Conservation (phyloP, 2,329 filamentous ascomycete genomes). For the Beauveria australis region DNA sequence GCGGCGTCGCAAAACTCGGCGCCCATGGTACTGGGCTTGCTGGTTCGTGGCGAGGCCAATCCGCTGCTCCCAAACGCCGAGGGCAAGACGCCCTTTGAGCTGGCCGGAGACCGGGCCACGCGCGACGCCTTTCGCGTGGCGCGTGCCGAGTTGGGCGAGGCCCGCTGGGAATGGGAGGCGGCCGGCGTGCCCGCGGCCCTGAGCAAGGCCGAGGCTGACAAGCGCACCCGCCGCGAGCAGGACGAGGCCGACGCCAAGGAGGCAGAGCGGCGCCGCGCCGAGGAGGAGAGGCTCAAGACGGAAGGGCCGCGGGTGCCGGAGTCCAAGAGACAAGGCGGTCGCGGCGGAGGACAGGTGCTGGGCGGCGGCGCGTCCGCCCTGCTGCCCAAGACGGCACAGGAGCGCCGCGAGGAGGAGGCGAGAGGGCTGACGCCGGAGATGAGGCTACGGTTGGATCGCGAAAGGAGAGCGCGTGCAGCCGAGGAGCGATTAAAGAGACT, state of each 20-base stretch:
- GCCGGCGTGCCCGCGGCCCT: conserved; percentile 66
- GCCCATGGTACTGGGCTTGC: conserved; percentile 66
- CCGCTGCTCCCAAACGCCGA: conserved; percentile 64
- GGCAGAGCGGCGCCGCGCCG: conserved; percentile 59
- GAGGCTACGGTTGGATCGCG: conserved; percentile 73
- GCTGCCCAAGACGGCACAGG: conserved; percentile 65
- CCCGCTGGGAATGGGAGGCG: conserved; percentile 67
- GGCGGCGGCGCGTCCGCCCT: conserved; percentile 23
- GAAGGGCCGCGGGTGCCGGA: conserved; percentile 54
- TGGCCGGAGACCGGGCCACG: conserved; percentile 77
- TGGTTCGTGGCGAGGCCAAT: conserved; percentile 66
- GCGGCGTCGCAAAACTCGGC: conserved; percentile 71
- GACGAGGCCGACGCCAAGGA: conserved; percentile 61
- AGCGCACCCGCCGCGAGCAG: conserved; percentile 61
- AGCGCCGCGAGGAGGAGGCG: conserved; percentile 74
- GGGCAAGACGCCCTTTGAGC: conserved; percentile 77
- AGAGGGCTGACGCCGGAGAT: conserved; percentile 84
- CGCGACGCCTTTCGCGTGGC: conserved; percentile 88
- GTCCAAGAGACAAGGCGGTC: conserved; percentile 32
- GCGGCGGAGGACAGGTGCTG: conserved; percentile 39
- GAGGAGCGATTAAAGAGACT: conserved; percentile 75
- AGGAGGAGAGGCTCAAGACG: conserved; percentile 62
- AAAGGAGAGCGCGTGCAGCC: conserved; percentile 81
- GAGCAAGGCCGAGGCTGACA: conserved; percentile 61
- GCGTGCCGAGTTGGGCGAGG: conserved; percentile 71